These are phyloP conservation scores for Globisporangium cylindrosporum DNA, from an alignment of 352 stramenopile genomes.

Conservation along the genomic window DNA sequence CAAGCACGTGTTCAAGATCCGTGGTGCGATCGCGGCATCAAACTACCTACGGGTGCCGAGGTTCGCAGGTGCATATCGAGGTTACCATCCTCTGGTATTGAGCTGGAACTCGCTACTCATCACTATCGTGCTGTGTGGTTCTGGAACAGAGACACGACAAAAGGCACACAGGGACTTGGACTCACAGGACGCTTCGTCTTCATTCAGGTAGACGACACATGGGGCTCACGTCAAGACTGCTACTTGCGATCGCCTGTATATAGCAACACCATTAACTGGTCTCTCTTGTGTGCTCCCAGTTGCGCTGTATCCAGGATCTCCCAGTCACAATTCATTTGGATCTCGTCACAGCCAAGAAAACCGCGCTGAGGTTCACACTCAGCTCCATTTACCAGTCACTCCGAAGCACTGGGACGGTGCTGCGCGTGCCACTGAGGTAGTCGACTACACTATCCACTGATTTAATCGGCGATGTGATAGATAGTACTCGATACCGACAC, in stretches of 20 bases:
- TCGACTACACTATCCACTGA: not conserved
- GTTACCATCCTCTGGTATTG: not conserved
- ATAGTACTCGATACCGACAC: not conserved
- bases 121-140: not conserved
- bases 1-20: conserved; percentile 80
- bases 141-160: conserved; percentile 34
- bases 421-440: conserved; percentile 60
- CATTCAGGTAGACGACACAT: conserved; percentile 42
- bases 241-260: not conserved
- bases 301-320: conserved; percentile 36
- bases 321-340: conserved; percentile 69
- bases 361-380: conserved; percentile 54
- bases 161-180: conserved; percentile 51
- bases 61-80: conserved; percentile 9
- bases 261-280: not conserved
- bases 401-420: conserved; percentile 52
- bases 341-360: conserved; percentile 68
- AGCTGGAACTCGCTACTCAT: not conserved
- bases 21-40: conserved; percentile 61
- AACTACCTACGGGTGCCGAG: conserved; percentile 77
- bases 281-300: conserved; percentile 12
- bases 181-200: conserved; percentile 69
- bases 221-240: not conserved
- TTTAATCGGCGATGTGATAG: not conserved
- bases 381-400: conserved; percentile 65